Conservation (phyloP, 2,329 filamentous ascomycete species). For the Colletotrichum australisinense region DNA sequence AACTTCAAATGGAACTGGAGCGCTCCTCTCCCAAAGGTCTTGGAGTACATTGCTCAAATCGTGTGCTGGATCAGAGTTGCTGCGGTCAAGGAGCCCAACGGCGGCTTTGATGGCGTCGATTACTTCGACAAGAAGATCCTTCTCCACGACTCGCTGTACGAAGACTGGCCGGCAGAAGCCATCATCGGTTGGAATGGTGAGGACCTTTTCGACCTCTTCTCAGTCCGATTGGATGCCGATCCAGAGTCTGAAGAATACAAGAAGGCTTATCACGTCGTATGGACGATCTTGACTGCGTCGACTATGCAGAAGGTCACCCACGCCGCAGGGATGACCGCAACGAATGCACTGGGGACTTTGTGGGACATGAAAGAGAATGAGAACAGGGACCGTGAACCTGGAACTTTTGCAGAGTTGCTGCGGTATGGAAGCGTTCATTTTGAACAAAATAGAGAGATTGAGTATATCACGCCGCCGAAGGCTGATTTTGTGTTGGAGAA, state of each 20-base stretch:
- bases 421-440: conserved; percentile 16
- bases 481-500: not conserved
- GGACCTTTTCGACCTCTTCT: conserved; percentile 8
- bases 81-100: conserved; percentile 39
- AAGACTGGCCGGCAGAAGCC: conserved; percentile 12
- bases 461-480: not conserved
- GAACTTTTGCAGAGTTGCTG: conserved; percentile 20
- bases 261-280: conserved; percentile 4
- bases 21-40: conserved; percentile 40
- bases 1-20: conserved; percentile 46
- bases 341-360: conserved; percentile 2
- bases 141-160: not conserved
- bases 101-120: conserved; percentile 39
- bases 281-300: conserved; percentile 8
- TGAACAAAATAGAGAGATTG: not conserved
- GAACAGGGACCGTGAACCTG: conserved; percentile 3
- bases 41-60: conserved; percentile 54
- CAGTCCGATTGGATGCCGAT: not conserved
- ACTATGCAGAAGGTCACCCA: conserved; percentile 26
- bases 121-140: conserved; percentile 36
- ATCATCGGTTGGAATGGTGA: conserved; percentile 21
- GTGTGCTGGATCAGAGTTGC: conserved; percentile 47
- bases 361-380: conserved; percentile 22
- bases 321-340: not conserved
- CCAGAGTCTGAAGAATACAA: conserved; percentile 19